Conservation (phyloP, 768 basidiomycete species). For the Amanita thiersii region DNA sequence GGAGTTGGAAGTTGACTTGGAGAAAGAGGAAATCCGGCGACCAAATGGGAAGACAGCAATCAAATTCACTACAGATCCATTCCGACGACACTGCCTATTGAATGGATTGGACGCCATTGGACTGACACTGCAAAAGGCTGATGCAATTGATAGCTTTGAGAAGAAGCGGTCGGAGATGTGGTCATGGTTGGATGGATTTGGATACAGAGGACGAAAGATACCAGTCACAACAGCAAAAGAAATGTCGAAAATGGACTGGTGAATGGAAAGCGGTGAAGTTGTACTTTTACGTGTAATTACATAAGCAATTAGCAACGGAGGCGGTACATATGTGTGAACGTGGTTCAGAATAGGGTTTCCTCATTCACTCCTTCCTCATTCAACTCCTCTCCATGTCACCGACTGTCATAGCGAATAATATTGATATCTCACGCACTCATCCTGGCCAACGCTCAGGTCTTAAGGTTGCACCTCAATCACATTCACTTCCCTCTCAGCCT, state of each 20-base stretch:
- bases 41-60: conserved; percentile 65
- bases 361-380: not conserved
- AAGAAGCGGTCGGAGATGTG: conserved; percentile 63
- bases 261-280: conserved; percentile 13
- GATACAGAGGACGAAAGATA: conserved; percentile 76
- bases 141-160: conserved; percentile 76
- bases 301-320: not conserved
- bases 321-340: not conserved
- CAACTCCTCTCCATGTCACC: conserved; percentile 5
- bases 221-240: conserved; percentile 36
- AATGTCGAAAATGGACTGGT: conserved; percentile 69
- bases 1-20: conserved; percentile 79
- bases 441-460: conserved; percentile 5
- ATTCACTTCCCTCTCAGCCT: conserved; percentile 20
- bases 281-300: not conserved
- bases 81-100: conserved; percentile 88
- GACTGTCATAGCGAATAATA: conserved; percentile 4
- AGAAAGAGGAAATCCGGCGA: conserved; percentile 72
- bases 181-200: conserved; percentile 98
- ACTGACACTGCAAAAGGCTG: conserved; percentile 78
- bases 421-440: conserved; percentile 4
- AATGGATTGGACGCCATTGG: conserved; percentile 97
- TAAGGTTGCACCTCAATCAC: conserved; percentile 14
- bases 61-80: conserved; percentile 76
- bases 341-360: not conserved